phyloP scores from a whole-genome alignment of 805 yeast genomes.

The Metschnikowia gelsemii region DNA sequence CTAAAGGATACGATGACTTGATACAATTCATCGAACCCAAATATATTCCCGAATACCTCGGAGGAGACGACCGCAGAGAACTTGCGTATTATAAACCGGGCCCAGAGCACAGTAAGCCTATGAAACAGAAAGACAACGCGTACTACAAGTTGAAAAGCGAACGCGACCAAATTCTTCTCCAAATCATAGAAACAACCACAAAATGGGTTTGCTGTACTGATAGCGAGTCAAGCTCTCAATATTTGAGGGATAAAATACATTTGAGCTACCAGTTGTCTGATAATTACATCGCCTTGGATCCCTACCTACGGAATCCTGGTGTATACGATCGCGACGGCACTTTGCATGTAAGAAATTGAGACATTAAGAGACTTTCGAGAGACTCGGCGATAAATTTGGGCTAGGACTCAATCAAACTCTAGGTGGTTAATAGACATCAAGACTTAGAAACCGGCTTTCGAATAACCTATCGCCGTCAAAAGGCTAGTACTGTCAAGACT shows the following conservation, averaged over 20 bases:
- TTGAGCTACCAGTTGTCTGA: conserved; percentile 53
- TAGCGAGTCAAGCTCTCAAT: conserved; percentile 47
- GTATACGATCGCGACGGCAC: conserved; percentile 76
- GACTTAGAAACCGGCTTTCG: background rate
- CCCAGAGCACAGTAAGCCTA: conserved; percentile 46
- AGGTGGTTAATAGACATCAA: background rate
- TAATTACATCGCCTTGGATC: conserved; percentile 72
- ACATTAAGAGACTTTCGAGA: too few relatives aligned
- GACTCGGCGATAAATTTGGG: too few relatives aligned
- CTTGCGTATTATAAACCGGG: conserved; percentile 63
- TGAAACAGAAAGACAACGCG: conserved; percentile 33
- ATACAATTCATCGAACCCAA: conserved; percentile 56
- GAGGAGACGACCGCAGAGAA: conserved; percentile 65
- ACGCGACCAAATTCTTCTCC: conserved; percentile 53
- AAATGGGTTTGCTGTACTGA: conserved; percentile 73
- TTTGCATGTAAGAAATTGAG: conserved; percentile 26
- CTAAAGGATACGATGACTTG: conserved; percentile 68
- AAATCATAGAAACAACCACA: conserved; percentile 63
- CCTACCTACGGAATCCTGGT: conserved; percentile 76
- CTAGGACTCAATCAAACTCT: background rate
- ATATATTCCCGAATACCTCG: conserved; percentile 67
- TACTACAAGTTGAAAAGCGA: conserved; percentile 47
- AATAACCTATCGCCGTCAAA: too few relatives aligned
- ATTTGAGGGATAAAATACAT: conserved; percentile 53
- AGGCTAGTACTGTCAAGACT: too few relatives aligned